phyloP scores from a whole-genome alignment of 116 monocot species.

The Trichopus zeylanicus region DNA sequence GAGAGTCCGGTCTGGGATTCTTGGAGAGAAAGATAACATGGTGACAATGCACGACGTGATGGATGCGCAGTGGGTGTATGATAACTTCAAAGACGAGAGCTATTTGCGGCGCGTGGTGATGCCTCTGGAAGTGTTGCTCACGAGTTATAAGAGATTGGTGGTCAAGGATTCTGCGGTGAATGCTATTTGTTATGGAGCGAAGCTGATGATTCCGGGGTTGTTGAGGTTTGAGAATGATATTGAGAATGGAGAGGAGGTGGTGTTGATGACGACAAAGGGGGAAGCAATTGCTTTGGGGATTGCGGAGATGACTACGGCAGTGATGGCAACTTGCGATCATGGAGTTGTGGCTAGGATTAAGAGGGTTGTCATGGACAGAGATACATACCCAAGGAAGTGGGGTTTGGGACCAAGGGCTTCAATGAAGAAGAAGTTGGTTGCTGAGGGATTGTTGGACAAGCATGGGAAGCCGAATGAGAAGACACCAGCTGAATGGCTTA shows the following conservation, averaged over 20 bases:
- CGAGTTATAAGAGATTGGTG: constrained; percentile 88
- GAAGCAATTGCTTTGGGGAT: constrained; percentile 90
- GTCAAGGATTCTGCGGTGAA: constrained; percentile 96
- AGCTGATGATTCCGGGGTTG: constrained; percentile 89
- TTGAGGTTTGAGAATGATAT: constrained; percentile 88
- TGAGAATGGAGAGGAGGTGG: constrained; percentile 85
- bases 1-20: constrained; percentile 77
- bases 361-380: constrained; percentile 96
- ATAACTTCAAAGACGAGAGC: constrained; percentile 68
- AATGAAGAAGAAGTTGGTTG: constrained; percentile 89
- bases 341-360: constrained; percentile 80
- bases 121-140: constrained; percentile 82
- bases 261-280: constrained; percentile 91
- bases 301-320: constrained; percentile 91
- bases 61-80: constrained; percentile 83
- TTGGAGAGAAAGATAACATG: constrained; percentile 91
- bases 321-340: constrained; percentile 96
- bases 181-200: constrained; percentile 92
- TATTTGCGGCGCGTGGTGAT: constrained; percentile 75
- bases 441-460: constrained; percentile 80
- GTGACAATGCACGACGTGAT: constrained; percentile 95
- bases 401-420: constrained; percentile 80
- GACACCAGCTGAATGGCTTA: constrained; percentile 78
- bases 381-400: constrained; percentile 96
- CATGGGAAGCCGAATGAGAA: constrained; percentile 93